Base-by-base conservation (phyloP, 2,329 filamentous ascomycete species). In the Fusarium zealandicum region DNA sequence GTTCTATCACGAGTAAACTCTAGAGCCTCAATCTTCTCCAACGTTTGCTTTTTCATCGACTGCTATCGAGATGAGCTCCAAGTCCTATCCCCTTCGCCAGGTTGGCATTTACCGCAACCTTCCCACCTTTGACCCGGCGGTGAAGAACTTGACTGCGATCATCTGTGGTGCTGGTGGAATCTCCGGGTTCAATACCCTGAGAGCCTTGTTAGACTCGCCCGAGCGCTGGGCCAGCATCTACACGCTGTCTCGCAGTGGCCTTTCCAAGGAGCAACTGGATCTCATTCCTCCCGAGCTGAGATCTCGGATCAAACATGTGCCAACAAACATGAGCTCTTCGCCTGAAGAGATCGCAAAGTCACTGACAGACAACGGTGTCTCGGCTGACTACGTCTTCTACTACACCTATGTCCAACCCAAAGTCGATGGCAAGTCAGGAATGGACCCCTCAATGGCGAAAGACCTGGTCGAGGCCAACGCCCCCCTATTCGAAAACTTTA, bases 21-120 rank as follows among this genome's bases (percentile, higher is more conserved):
- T 20, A 6, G 4, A 20, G 20, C 20, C 20, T 20, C 6, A 6
- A 20, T 20, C n/a, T 20, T 6, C 20, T 20, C 4, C 20, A 20
- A 20, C 20, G 6, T 6, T 6, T 20, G 6, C 20, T 20, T 20
- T 20, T 20, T 20, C 20, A 20, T 20, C 20, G 6, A 20, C 20
- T 20, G 6, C 20, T 20, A 4, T 20, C 20, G 6, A 20, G 6
- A 20, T 20, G 20, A 20, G 20, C 20, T 20, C 20, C 20, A 20
- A 20, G 6, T 20, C 20, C 6, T 20, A 20, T 20, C 20, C 20
- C 6, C 20, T 20, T 20, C 20, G 20, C 20, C 20, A 20, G 20
- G 20, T 20, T 12, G 47, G 47, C 31, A 50, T 51, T n/a, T 51
- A 32, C n/a, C 47, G 39, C 32, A 51, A 51, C 25, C 47, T 51